Evolutionary conservation across 139 green algal genomes (phyloP), one percentile per base, ranked within the genome.

Genomic region (Limnomonas spitsbergensis): DNA sequence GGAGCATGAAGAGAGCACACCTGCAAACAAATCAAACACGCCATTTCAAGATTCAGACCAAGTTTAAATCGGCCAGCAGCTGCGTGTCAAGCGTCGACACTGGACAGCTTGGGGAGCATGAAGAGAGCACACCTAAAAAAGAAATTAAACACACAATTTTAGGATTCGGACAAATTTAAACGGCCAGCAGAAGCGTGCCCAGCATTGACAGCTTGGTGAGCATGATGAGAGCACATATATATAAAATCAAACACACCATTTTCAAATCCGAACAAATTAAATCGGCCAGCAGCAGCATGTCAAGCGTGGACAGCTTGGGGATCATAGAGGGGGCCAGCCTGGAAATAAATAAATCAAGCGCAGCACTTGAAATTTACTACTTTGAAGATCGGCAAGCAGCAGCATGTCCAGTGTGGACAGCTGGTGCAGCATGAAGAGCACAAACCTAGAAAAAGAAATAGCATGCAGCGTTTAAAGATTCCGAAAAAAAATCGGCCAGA

Each of bases 61-160:
- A 91, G n/a, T 86, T 88, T 72, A 93, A 86, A 1, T 89, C 80
- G 0, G 85, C 81, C 72, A 92, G 77, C 69, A 89, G 72, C 47
- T 93, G 81, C 26, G 87, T 92, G 82, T 95, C 91, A 61, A 95
- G 84, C 36, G 31, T 75, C n/a, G n/a, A n/a, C n/a, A n/a, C n/a
- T n/a, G 24, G 40, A 82, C 9, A 94, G 76, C 27, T 88, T 80
- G 1, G 81, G 83, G 40, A 90, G 78, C 66, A 81, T 81, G 74
- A 86, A 88, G 36, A 89, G 75, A 52, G 82, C 82, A 40, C 77
- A 87, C 68, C 77, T 82, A 68, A 24, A 61, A 61, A 42, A 74
- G 20, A 74, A 47, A 31, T 31, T 26, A 31, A 69, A 27, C n/a
- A n/a, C n/a, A n/a, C n/a, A n/a, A n/a, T n/a, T n/a, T n/a, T 20